These are phyloP conservation scores for Arthonia radiata DNA, from an alignment of 495 filamentous ascomycete species.

Conservation along the genomic window DNA sequence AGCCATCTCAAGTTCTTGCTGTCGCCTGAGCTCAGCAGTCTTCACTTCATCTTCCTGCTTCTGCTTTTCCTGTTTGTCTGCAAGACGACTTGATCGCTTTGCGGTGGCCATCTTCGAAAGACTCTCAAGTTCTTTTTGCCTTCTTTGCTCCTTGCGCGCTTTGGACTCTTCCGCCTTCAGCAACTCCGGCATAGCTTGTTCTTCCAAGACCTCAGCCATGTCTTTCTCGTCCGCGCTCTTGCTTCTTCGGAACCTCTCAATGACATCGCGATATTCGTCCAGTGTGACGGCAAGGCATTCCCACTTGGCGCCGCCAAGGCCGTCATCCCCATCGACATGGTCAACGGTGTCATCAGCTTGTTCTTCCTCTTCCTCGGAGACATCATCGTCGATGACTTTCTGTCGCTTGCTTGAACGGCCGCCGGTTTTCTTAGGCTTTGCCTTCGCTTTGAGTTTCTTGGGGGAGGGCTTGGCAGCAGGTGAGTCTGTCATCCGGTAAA, in stretches of 20 bases:
- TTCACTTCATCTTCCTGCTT: constrained; percentile 41
- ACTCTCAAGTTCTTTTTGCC: constrained; percentile 56
- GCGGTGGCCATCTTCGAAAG: constrained; percentile 71
- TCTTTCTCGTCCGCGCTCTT: constrained; percentile 63
- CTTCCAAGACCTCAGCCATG: constrained; percentile 37
- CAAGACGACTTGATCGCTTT: constrained; percentile 75
- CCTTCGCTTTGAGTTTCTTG: constrained; percentile 23
- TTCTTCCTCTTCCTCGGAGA: constrained; percentile 28
- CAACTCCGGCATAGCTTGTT: constrained; percentile 60
- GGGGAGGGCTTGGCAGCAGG: constrained; percentile 29
- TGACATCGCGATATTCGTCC: constrained; percentile 46
- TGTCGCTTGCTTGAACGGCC: constrained; percentile 51
- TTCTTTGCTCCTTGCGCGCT: constrained; percentile 38
- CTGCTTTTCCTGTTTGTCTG: constrained; percentile 54
- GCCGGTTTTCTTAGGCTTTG: constrained; percentile 54
- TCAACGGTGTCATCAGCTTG: constrained; percentile 14
- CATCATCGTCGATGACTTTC: constrained; percentile 27
- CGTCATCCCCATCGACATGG: constrained; percentile 23
- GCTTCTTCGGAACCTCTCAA: constrained; percentile 42
- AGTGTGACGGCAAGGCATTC: constrained; percentile 69
- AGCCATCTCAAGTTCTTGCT: constrained; percentile 36
- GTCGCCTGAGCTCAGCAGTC: constrained; percentile 47
- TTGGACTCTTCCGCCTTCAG: constrained; percentile 58
- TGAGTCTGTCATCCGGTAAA: constrained; percentile 59
- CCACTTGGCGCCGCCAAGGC: constrained; percentile 56